phyloP scores from a whole-genome alignment of 306 rosid genomes.

The Lablab purpureus region DNA sequence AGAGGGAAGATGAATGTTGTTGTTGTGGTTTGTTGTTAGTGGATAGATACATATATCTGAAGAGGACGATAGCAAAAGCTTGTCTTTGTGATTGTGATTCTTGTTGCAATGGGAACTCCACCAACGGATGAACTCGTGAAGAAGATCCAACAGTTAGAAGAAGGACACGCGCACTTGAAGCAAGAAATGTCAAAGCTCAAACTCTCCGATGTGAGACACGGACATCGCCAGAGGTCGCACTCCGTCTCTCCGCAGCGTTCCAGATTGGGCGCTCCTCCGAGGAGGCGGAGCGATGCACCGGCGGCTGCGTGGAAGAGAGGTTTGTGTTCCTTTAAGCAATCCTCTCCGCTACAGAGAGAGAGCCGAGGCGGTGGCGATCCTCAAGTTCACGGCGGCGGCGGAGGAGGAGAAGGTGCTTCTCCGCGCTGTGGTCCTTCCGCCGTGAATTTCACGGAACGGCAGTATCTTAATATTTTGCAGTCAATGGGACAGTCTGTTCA shows the following conservation, averaged over 20 bases:
- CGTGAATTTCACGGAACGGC: constrained; percentile 73
- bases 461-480: constrained; percentile 88
- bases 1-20: constrained; percentile 33
- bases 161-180: constrained; percentile 83
- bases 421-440: constrained; percentile 61
- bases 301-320: constrained; percentile 59
- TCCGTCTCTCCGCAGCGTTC: constrained; percentile 95
- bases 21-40: neutral
- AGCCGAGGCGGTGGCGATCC: constrained; percentile 64
- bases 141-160: constrained; percentile 92
- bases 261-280: constrained; percentile 54
- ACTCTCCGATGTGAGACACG: constrained; percentile 55
- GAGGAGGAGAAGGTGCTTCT: constrained; percentile 27
- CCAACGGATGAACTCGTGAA: constrained; percentile 75
- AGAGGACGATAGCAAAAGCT: neutral
- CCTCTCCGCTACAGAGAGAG: constrained; percentile 92
- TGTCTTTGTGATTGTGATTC: neutral
- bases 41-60: constrained; percentile 23
- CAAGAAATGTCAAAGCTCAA: constrained; percentile 84
- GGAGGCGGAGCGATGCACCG: constrained; percentile 50
- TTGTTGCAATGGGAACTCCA: constrained; percentile 63
- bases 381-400: constrained; percentile 29
- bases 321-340: constrained; percentile 74
- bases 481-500: constrained; percentile 95
- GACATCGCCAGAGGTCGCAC: constrained; percentile 86